Conservation (phyloP, 768 basidiomycete genomes). For the Tulasnella calospora region DNA sequence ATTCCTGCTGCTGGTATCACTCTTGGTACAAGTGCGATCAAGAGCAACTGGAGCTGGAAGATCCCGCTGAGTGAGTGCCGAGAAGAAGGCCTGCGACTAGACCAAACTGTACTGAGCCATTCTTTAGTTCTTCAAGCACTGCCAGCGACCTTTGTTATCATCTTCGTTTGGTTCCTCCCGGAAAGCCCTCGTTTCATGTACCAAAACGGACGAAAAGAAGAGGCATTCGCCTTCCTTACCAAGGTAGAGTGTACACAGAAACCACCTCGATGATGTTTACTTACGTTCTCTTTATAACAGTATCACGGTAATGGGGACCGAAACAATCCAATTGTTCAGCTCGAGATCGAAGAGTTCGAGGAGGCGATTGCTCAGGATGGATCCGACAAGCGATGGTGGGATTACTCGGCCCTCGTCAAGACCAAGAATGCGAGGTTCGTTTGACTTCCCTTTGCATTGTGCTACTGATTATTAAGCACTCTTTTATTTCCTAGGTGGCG, state of each 20-base stretch:
- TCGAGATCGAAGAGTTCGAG: conserved; percentile 32
- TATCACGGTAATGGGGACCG: conserved; percentile 32
- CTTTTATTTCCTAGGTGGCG: conserved; percentile 37
- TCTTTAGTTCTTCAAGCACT: conserved; percentile 27
- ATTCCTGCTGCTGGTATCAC: conserved; percentile 26
- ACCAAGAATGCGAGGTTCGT: conserved; percentile 20
- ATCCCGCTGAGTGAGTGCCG: conserved; percentile 19
- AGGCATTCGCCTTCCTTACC: conserved; percentile 31
- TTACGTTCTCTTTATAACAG: background rate
- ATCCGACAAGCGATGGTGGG: conserved; percentile 36
- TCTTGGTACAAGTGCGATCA: conserved; percentile 11
- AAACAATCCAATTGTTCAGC: conserved; percentile 30
- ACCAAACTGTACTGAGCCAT: background rate
- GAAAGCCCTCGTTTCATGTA: conserved; percentile 30
- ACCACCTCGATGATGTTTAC: background rate
- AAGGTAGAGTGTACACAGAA: background rate
- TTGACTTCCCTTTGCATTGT: background rate
- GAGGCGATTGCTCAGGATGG: conserved; percentile 31
- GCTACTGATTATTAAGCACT: conserved; percentile 37
- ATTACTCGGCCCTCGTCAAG: conserved; percentile 30
- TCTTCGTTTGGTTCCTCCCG: conserved; percentile 19
- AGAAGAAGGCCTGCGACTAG: background rate
- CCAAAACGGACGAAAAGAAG: conserved; percentile 30
- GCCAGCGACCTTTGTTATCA: background rate
- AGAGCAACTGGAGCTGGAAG: conserved; percentile 26